Conservation (phyloP, 78 protist genomes). For the Polysphondylium violaceum region DNA sequence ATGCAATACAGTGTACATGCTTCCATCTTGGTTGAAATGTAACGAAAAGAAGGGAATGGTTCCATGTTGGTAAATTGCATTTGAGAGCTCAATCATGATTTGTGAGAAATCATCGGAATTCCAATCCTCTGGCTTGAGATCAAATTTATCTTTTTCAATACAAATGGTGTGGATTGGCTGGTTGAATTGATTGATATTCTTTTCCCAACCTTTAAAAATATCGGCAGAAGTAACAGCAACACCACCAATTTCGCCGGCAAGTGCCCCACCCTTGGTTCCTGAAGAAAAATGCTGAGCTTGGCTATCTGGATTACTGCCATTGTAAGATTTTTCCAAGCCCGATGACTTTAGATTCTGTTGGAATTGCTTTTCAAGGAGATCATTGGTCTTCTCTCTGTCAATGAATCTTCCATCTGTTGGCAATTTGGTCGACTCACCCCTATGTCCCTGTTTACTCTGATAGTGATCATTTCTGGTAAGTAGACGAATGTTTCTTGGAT, state of each 20-base stretch:
- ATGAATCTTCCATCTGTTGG: too few relatives aligned
- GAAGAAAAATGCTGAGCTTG: not conserved
- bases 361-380: too few relatives aligned
- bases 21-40: conserved; percentile 37
- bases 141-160: not conserved
- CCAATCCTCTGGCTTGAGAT: not conserved
- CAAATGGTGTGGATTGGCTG: not conserved
- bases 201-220: not conserved
- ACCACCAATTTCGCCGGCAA: conserved; percentile 8
- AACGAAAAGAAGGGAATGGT: conserved; percentile 55
- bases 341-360: not conserved
- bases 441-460: too few relatives aligned
- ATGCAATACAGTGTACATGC: conserved; percentile 37
- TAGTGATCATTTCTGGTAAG: too few relatives aligned
- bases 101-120: conserved; percentile 16
- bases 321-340: not conserved
- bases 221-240: conserved; percentile 15
- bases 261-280: not conserved
- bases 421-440: too few relatives aligned
- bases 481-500: too few relatives aligned
- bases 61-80: conserved; percentile 10
- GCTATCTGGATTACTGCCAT: not conserved
- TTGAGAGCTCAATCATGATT: not conserved
- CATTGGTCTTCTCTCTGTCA: too few relatives aligned
- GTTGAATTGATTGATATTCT: not conserved